Evolutionary conservation across 495 filamentous ascomycete species (phyloP), one percentile per base, ranked within the genome.

Genomic region (Penicillium silybi): DNA sequence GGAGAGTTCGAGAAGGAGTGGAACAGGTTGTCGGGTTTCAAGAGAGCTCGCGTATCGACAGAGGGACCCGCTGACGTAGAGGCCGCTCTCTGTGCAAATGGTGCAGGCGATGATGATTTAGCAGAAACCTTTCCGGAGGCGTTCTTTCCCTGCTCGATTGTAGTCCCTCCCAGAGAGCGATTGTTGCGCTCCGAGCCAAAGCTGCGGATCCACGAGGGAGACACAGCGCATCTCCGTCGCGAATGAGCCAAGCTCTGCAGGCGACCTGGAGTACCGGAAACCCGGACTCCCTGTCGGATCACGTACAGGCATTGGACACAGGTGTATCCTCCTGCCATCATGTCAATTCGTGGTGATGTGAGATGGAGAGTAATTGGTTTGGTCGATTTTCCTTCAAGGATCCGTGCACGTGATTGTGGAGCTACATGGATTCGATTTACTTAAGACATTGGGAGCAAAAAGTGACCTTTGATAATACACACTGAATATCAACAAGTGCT

Each of bases 1-100:
- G 95, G 93, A 3, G 93, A 97, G 56, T 85, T 76, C 22, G 93
- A 86, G 68, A 92, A 95, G 18, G 84, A 79, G 71, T 99, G 92
- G 75, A 96, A 97, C 45, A 99, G 87, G 65, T 97, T 88, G 69
- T 95, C 81, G 18, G 81, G 77, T 55, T 79, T 75, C 41, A 96
- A 78, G 32, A 93, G 72, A 15, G 76, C 69, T 43, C 75, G 62
- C n/a, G 64, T 43, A 41, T 69, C 64, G 34, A 58, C 38, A 11
- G 61, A 54, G 18, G 55, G 20, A 2, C 52, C 56, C 11, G 60
- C 56, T 2, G 68, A 53, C 6, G 62, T 66, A 19, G 62, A 68
- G 1, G 57, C 58, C 10, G 67, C 61, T 32, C 58, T 64, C 52
- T 69, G 65, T 4, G 59, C 38, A 19, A 55, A 40, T 3, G 61